Percentiles rank a stretch among this genome's conserved stretches.
Conservation (phyloP, 1,284 basidiomycete genomes). For the Ganoderma multipileum region DNA sequence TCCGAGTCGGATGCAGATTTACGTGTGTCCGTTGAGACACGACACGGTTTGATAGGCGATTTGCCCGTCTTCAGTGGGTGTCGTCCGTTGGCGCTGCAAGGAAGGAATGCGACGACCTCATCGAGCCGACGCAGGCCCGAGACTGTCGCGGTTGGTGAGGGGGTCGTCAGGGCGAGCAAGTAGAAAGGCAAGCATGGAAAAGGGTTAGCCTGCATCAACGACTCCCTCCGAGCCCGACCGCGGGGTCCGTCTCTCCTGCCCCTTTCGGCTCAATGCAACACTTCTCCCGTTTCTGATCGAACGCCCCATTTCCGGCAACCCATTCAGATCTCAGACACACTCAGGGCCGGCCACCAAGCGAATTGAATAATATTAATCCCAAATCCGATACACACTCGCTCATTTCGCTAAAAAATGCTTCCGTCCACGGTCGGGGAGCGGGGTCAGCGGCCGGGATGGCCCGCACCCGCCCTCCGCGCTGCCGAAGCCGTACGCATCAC, state of each 20-base stretch:
- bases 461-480: background rate
- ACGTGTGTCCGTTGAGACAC: background rate
- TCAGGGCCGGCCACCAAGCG: background rate
- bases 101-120: background rate
- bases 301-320: background rate
- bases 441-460: background rate
- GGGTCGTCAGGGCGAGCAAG: conserved; percentile 11
- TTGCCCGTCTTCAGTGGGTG: background rate
- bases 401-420: background rate
- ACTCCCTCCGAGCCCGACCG: background rate
- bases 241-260: conserved; percentile 26
- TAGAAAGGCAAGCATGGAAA: conserved; percentile 25
- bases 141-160: background rate
- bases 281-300: conserved; percentile 18
- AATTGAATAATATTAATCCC: background rate
- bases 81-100: conserved; percentile 6
- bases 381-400: background rate
- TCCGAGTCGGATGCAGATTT: conserved; percentile 1
- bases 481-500: background rate
- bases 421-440: background rate
- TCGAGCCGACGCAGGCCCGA: conserved; percentile 1
- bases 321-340: background rate
- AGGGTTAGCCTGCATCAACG: conserved; percentile 10
- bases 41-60: background rate
- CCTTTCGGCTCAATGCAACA: conserved; percentile 7